A percentile compares a stretch with the other conserved stretches of the same genome.
phyloP scores from a whole-genome alignment of 129 eudicot genomes.

The Solidago caesia region DNA sequence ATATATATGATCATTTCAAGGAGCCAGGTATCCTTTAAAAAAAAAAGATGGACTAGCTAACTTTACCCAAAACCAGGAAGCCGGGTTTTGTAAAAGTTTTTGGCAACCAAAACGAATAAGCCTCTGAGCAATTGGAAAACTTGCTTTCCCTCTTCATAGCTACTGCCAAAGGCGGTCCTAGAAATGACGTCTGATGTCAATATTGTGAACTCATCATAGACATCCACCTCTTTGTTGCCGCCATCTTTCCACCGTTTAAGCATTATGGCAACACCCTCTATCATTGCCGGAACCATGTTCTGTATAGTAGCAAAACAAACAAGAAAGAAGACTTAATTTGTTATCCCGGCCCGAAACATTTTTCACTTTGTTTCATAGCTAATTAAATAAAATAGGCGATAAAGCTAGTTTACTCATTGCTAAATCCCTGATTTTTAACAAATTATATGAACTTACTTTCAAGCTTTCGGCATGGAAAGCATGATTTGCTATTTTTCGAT shows the following conservation, averaged over 20 bases:
- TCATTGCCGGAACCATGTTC: slow-evolving; percentile 39
- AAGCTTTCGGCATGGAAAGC: slow-evolving; percentile 45
- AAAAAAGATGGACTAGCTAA: background rate
- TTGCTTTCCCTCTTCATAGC: slow-evolving; percentile 29
- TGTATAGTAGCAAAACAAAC: slow-evolving; percentile 13
- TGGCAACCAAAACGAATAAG: slow-evolving; percentile 5
- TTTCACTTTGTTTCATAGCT: background rate
- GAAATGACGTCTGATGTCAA: slow-evolving; percentile 37
- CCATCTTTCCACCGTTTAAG: slow-evolving; percentile 37
- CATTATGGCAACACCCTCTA: slow-evolving; percentile 36
- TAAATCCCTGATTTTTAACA: background rate
- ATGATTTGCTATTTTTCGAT: slow-evolving; percentile 41
- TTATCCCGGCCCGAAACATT: background rate
- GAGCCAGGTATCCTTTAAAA: background rate
- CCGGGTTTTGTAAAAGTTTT: background rate
- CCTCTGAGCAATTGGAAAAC: slow-evolving; percentile 20
- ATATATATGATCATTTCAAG: background rate
- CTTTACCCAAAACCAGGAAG: slow-evolving; percentile 22
- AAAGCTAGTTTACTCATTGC: too few relatives aligned
- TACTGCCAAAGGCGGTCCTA: slow-evolving; percentile 36
- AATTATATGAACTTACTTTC: slow-evolving; percentile 5
- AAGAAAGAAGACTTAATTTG: background rate
- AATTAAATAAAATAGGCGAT: too few relatives aligned
- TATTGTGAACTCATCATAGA: slow-evolving; percentile 27
- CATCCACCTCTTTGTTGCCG: slow-evolving; percentile 32